Base-by-base conservation (phyloP, 2,329 filamentous ascomycete genomes). In the Colletotrichum higginsianum region DNA sequence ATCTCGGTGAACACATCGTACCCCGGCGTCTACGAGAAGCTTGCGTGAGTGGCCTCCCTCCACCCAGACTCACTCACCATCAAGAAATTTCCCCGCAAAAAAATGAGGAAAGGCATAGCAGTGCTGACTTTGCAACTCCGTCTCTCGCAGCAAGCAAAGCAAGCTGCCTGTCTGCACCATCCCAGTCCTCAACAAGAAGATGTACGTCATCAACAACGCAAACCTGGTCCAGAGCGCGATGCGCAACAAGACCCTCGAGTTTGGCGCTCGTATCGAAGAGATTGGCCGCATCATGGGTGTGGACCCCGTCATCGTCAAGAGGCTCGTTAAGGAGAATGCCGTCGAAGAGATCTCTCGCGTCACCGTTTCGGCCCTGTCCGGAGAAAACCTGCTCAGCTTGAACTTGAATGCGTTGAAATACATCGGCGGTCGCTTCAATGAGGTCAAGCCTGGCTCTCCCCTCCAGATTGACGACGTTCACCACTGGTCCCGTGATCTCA, bases 201-300 rank as follows among this genome's bases (percentile, higher is more conserved):
- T 84, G 13, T 88, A 88, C 72, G 77, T 86, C 40, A 81, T 87
- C 50, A 80, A 81, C 57, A 83, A 82, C 56, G 80, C 86, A 2
- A 64, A 74, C 0, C 77, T 87, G 4, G 78, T 84, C 18, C 79
- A 81, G 53, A 80, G 81, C 1, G 42, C 81, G 81, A 3, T 80
- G 87, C 58, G 78, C 82, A 30, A 72, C 79, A 5, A 79, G 82
- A 11, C 79, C 9, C 69, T 81, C 4, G 79, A 82, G 23, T 78
- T 87, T 73, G 81, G 84, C 40, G 81, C 82, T 0, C 80, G 87
- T 52, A 79, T 83, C 8, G 71, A 81, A 4, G 79, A 82, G 1
- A 40, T 78, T 82, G 6, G 79, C 2, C 46, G 75, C 13, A 61
- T 67, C 2, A 75, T 78, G 46, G 60, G 77, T n/a, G 66, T 70